Evolutionary conservation across 768 basidiomycete genomes (phyloP).

Genomic region (Pluteus cervinus): DNA sequence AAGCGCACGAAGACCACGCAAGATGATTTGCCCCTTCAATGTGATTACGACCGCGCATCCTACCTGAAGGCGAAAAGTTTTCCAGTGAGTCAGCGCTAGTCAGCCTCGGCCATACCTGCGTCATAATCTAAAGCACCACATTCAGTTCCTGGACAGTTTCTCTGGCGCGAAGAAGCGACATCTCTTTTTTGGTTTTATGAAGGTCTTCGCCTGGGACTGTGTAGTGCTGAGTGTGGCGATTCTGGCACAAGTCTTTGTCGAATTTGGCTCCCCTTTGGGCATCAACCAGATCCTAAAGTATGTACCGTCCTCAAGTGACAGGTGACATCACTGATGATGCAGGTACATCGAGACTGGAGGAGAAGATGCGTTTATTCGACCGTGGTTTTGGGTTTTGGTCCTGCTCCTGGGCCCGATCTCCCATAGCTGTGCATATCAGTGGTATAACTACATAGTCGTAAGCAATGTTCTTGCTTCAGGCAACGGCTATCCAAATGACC

Average conservation of each 20-base stretch:
- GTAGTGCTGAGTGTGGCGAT: conserved; percentile 7
- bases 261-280: conserved; percentile 11
- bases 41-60: conserved; percentile 43
- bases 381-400: conserved; percentile 46
- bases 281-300: conserved; percentile 12
- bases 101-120: too few species aligned
- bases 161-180: conserved; percentile 24
- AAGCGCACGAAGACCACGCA: conserved; percentile 36
- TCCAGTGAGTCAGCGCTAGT: conserved; percentile 24
- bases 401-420: conserved; percentile 33
- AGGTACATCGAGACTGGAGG: conserved; percentile 41
- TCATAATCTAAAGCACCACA: too few species aligned
- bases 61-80: conserved; percentile 17
- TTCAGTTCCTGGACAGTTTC: too few species aligned
- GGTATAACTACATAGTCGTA: conserved; percentile 35
- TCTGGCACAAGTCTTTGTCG: conserved; percentile 7
- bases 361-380: conserved; percentile 33
- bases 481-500: not conserved
- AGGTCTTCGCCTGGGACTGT: conserved; percentile 13
- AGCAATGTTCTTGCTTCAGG: conserved; percentile 14
- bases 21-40: conserved; percentile 56
- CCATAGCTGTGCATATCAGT: conserved; percentile 31
- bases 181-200: conserved; percentile 25
- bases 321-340: not conserved
- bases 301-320: not conserved